Conservation (phyloP, 192 early-diverging fungal species). For the Coemansia sp. region DNA sequence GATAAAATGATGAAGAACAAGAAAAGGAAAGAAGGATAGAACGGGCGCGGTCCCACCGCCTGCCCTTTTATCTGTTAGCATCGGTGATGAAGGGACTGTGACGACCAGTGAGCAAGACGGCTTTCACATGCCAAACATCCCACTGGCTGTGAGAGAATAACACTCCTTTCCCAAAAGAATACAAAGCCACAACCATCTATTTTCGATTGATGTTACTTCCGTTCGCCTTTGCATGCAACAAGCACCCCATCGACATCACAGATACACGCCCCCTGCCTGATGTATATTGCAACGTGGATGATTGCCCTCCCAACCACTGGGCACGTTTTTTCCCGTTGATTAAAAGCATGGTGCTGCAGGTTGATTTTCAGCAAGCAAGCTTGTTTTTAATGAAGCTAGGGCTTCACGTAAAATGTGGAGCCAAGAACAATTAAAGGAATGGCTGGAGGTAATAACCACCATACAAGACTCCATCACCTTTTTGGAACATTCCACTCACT, state of each 20-base stretch:
- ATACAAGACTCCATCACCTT: too few species aligned
- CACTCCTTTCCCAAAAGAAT: not conserved
- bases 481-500: too few species aligned
- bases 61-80: not conserved
- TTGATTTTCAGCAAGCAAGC: too few species aligned
- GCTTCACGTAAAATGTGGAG: too few species aligned
- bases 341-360: not conserved
- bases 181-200: too few species aligned
- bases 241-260: not conserved
- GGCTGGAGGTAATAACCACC: too few species aligned
- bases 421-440: too few species aligned
- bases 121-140: slow-evolving; percentile 3
- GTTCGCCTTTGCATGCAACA: not conserved
- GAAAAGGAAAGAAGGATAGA: not conserved
- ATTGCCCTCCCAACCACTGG: not conserved
- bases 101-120: slow-evolving; percentile 2
- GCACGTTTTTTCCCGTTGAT: not conserved
- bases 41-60: not conserved
- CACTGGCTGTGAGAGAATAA: not conserved
- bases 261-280: too few species aligned
- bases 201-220: not conserved
- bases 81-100: not conserved
- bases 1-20: not conserved
- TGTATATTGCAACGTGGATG: slow-evolving; percentile 16
- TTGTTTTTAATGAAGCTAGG: too few species aligned